Evolutionary conservation across 441 rosid genomes (phyloP).

Genomic region (Dalechampia spathulata): DNA sequence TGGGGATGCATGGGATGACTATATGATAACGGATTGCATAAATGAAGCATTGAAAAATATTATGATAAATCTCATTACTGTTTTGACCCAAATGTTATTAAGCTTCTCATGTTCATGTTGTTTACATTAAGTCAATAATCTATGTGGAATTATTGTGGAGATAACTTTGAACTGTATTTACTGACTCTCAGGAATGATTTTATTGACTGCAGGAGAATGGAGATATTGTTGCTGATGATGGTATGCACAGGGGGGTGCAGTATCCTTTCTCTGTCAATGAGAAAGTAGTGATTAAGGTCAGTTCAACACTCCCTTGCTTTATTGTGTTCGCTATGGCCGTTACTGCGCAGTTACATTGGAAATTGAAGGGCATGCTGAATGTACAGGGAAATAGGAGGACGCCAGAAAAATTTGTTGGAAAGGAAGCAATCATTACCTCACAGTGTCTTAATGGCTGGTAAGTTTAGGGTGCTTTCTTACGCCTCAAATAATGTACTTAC

Average conservation of each 20-base stretch:
- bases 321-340: conserved; percentile 3
- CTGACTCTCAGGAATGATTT: too few relatives aligned
- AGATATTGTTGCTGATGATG: conserved; percentile 52
- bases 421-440: conserved; percentile 91
- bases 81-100: background rate
- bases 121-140: too few relatives aligned
- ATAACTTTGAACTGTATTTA: too few relatives aligned
- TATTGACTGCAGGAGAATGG: conserved; percentile 60
- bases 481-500: background rate
- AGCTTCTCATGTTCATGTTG: too few relatives aligned
- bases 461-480: conserved; percentile 19
- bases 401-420: conserved; percentile 88
- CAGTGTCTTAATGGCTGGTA: conserved; percentile 99
- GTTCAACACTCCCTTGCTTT: conserved; percentile 1
- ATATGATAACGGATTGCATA: background rate
- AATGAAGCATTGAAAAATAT: conserved; percentile 1
- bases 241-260: conserved; percentile 62
- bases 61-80: background rate
- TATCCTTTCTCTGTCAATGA: conserved; percentile 89
- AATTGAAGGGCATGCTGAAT: conserved; percentile 18
- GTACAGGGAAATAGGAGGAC: conserved; percentile 89
- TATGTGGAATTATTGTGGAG: too few relatives aligned
- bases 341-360: conserved; percentile 5
- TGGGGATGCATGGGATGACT: too few relatives aligned
- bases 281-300: conserved; percentile 88